These are phyloP conservation scores for Ganoderma resinaceum DNA, from an alignment of 1,284 basidiomycete genomes.

Conservation along the genomic window DNA sequence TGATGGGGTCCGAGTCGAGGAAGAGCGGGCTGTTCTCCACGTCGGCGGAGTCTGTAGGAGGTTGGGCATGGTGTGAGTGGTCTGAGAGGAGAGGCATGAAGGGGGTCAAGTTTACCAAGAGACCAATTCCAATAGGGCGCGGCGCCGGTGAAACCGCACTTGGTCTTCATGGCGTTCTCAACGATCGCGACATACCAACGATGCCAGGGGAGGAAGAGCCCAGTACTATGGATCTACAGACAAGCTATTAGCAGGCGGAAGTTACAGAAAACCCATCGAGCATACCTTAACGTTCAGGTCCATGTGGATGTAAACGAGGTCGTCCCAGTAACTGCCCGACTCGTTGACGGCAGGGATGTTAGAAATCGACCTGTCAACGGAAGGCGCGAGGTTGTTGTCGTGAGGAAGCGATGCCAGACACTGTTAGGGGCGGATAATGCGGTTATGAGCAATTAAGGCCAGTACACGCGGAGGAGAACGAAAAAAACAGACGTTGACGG, in stretches of 20 bases:
- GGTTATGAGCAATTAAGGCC: not conserved
- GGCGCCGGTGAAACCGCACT: slow-evolving; percentile 44
- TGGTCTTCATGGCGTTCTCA: slow-evolving; percentile 41
- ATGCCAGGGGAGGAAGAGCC: slow-evolving; percentile 48
- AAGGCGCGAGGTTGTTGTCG: slow-evolving; percentile 34
- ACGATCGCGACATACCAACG: slow-evolving; percentile 44
- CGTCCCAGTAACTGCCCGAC: slow-evolving; percentile 46
- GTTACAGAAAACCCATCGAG: not conserved
- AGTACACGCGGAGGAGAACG: not conserved
- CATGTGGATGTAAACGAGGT: slow-evolving; percentile 48
- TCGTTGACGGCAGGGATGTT: slow-evolving; percentile 41
- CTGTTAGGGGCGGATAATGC: slow-evolving; percentile 25
- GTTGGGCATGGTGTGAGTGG: not conserved
- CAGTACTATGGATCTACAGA: slow-evolving; percentile 44
- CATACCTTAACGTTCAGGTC: slow-evolving; percentile 40
- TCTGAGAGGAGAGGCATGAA: too few species aligned
- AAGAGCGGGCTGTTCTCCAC: slow-evolving; percentile 42
- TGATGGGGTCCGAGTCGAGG: slow-evolving; percentile 37
- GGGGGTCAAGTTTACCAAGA: slow-evolving; percentile 34
- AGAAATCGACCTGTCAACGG: slow-evolving; percentile 36
- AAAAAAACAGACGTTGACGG: slow-evolving; percentile 35
- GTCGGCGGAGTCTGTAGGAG: slow-evolving; percentile 41
- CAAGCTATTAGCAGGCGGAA: not conserved
- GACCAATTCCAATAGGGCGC: slow-evolving; percentile 51
- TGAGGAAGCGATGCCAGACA: slow-evolving; percentile 44